Conservation (phyloP, 1,284 basidiomycete species). For the Melanopsichium pennsylvanicum region DNA sequence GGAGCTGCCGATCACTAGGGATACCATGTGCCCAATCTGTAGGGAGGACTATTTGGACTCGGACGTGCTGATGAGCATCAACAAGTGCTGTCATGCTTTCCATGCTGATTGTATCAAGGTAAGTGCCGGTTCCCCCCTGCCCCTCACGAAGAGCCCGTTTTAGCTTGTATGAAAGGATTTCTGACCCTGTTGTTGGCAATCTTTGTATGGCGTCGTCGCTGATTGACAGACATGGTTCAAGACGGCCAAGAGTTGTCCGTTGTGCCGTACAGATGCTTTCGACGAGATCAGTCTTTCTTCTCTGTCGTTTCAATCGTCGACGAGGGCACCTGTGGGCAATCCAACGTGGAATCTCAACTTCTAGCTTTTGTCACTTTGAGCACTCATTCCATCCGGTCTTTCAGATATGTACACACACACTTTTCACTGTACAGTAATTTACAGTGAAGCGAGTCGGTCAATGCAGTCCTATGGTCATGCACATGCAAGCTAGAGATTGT, state of each 20-base stretch:
- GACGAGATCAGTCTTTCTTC: slow-evolving; percentile 20
- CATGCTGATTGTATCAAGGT: slow-evolving; percentile 42
- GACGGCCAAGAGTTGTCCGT: slow-evolving; percentile 38
- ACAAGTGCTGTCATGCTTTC: slow-evolving; percentile 38
- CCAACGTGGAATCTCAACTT: slow-evolving; percentile 15
- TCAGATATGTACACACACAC: no score
- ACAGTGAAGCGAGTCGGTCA: no score
- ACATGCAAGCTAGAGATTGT: no score
- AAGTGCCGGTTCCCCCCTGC: not conserved
- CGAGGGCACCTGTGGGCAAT: not conserved
- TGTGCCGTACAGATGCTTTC: slow-evolving; percentile 38
- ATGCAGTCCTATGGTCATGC: no score
- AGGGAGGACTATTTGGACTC: slow-evolving; percentile 36
- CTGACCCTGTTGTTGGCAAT: not conserved
- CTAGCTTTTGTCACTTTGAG: not conserved
- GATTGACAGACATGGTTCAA: slow-evolving; percentile 33
- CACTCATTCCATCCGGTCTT: no score
- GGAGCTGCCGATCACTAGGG: slow-evolving; percentile 5
- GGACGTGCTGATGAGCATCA: slow-evolving; percentile 39
- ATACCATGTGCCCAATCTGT: slow-evolving; percentile 44
- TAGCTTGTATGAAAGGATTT: not conserved
- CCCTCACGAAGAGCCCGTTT: no score
- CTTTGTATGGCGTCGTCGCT: not conserved
- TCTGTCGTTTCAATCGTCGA: slow-evolving; percentile 18
- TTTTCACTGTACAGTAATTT: no score